Conservation (phyloP, 2,329 filamentous ascomycete genomes). For the Nothomitra cinnamomea region DNA sequence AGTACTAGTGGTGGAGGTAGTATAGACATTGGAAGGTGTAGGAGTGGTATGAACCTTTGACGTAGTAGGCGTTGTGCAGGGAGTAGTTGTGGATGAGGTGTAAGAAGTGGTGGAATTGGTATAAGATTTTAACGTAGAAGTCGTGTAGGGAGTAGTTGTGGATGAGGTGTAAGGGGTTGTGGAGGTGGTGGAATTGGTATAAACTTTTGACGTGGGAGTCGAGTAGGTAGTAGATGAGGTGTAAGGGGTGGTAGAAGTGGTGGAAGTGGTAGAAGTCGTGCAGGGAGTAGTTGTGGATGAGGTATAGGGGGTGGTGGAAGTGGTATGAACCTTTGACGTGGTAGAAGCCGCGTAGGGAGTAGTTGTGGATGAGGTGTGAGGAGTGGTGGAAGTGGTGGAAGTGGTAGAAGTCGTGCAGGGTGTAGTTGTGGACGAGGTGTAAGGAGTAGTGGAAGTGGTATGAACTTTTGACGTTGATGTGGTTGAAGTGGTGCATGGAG, state of each 20-base stretch:
- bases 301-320: too few species aligned
- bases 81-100: conserved; percentile 4
- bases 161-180: conserved; percentile 12
- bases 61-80: neutral
- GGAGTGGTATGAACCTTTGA: neutral
- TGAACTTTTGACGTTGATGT: neutral
- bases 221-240: conserved; percentile 21
- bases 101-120: neutral
- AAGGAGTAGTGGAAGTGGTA: conserved; percentile 18
- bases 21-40: neutral
- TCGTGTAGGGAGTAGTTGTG: neutral
- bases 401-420: neutral
- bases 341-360: too few species aligned
- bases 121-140: neutral
- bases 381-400: conserved; percentile 16
- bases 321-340: too few species aligned
- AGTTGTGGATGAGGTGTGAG: too few species aligned
- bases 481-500: neutral
- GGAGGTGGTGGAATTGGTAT: conserved; percentile 13
- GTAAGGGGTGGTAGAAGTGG: too few species aligned
- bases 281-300: conserved; percentile 20
- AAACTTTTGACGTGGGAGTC: conserved; percentile 14
- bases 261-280: conserved; percentile 13
- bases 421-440: too few species aligned
- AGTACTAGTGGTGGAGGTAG: neutral